Evolutionary conservation across 2,329 filamentous ascomycete species (phyloP), one percentile per base, ranked within the genome.

Genomic region (Cordyceps fumosorosea): DNA sequence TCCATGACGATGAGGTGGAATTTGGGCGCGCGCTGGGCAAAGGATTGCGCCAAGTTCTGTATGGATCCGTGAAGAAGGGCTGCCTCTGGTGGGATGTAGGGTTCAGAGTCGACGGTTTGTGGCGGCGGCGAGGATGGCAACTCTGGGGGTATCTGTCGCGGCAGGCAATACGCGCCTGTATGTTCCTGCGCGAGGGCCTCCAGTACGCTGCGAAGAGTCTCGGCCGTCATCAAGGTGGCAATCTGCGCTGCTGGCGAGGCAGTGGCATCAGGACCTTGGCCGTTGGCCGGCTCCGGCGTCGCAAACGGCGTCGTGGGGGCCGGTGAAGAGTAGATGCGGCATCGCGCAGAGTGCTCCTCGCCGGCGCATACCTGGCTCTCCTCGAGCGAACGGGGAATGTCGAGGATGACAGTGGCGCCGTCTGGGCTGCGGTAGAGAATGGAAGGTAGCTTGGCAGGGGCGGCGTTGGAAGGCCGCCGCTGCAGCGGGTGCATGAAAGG

Each of bases 1-100:
- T 93, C 90, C 22, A 93, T 76, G 8, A 92, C 72, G 44, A 93
- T 78, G 51, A 93, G 76, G 65, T 89, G 78, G 72, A 93, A 92
- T 7, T 71, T 68, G 22, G 81, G 79, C 2, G 81, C 78, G 3
- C 68, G 69, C 16, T 72, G 66, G 1, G 77, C 66, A 65, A 86
- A 81, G 0, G 65, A 64, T 2, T 71, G 67, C 44, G 77, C 72
- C 51, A 74, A 73, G 5, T 75, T 76, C 64, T 71, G 73, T 65
- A 80, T 81, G 65, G 71, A 78, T 24, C 84, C 83, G 8, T 80
- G 72, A 22, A 88, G 74, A 67, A 80, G 77, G 16, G 71, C 67
- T 44, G 79, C 76, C 16, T 68, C 67, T 6, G 73, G 70, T n/a
- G 81, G 83, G 37, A 82, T 71, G 56, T 74, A 65, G 24, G 64